phyloP scores from a whole-genome alignment of 2,329 filamentous ascomycete genomes.

The Cryphonectria nitschkei region DNA sequence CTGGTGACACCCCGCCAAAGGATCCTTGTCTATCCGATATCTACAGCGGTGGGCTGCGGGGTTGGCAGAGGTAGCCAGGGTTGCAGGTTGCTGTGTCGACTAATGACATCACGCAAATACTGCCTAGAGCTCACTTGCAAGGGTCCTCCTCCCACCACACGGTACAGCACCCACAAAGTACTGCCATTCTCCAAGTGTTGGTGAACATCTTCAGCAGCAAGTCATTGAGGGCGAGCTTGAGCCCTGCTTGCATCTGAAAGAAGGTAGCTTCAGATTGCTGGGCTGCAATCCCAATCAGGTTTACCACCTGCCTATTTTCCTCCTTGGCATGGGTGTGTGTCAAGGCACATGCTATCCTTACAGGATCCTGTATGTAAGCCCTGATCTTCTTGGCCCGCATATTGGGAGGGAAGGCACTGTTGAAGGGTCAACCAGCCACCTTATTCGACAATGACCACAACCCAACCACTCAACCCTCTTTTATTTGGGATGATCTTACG shows the following conservation, averaged over 20 bases:
- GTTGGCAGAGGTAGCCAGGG: background rate
- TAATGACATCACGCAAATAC: constrained; percentile 21
- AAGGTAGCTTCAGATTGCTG: background rate
- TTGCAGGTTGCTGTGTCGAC: constrained; percentile 4
- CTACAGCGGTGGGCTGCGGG: constrained; percentile 3
- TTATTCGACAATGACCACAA: constrained; percentile 18
- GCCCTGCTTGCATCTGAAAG: background rate
- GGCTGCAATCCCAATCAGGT: background rate
- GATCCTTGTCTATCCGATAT: constrained; percentile 10
- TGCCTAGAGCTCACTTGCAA: background rate
- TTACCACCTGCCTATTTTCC: background rate
- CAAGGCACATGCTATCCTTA: background rate
- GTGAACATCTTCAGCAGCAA: background rate
- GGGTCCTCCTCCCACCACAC: background rate
- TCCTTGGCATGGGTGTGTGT: background rate
- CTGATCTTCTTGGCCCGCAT: constrained; percentile 15
- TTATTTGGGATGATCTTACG: constrained; percentile 14
- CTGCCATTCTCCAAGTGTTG: background rate
- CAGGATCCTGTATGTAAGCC: constrained; percentile 11
- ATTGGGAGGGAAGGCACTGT: background rate
- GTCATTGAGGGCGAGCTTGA: background rate
- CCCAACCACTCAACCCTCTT: constrained; percentile 16
- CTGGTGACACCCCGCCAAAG: constrained; percentile 5
- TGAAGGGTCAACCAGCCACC: constrained; percentile 25
- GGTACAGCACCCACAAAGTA: background rate